Evolutionary conservation across 108 stramenopile genomes (phyloP).

Genomic region (Nannochloropsis oceanica): DNA sequence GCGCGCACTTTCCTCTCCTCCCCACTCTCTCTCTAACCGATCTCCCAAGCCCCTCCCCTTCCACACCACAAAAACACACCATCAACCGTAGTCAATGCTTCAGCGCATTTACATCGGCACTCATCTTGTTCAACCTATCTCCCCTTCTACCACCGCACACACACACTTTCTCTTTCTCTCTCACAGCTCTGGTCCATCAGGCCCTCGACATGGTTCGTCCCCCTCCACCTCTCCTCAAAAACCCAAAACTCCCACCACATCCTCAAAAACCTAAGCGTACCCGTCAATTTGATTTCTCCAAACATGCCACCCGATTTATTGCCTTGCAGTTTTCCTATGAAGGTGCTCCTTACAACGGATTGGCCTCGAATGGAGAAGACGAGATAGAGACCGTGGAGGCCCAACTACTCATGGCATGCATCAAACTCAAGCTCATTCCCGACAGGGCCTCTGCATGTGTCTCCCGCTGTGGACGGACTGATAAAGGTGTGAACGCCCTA

Average conservation of each 20-base stretch:
- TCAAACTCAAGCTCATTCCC: constrained; percentile 48
- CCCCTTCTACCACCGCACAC: no score
- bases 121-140: no score
- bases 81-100: no score
- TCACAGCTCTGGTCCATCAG: not conserved
- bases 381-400: constrained; percentile 64
- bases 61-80: no score
- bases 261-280: not conserved
- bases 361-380: constrained; percentile 47
- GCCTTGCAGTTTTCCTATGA: constrained; percentile 75
- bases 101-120: no score
- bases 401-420: constrained; percentile 62
- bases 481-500: constrained; percentile 78
- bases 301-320: constrained; percentile 48
- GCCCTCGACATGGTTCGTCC: not conserved
- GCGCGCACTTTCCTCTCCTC: not conserved
- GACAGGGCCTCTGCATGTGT: constrained; percentile 48
- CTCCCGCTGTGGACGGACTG: constrained; percentile 89
- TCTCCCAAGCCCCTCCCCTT: not conserved
- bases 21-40: not conserved
- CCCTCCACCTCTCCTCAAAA: not conserved
- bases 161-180: not conserved
- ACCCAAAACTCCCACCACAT: not conserved
- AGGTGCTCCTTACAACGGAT: constrained; percentile 58
- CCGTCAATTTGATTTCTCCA: constrained; percentile 1